phyloP scores from a whole-genome alignment of 345 rosid species.

The Boechera stricta region DNA sequence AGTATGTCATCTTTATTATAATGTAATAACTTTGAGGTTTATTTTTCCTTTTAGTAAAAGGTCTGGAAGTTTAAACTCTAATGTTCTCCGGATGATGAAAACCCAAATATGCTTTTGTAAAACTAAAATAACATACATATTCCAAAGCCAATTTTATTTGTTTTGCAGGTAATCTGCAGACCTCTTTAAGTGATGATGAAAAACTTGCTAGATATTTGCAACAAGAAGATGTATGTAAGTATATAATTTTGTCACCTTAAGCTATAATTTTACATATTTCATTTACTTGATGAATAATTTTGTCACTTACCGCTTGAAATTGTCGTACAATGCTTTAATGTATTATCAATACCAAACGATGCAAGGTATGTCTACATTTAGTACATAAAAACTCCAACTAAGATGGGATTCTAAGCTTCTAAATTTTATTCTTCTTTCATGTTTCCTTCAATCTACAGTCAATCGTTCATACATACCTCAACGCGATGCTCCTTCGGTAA shows the following conservation, averaged over 20 bases:
- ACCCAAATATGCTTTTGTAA: no score
- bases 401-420: not conserved
- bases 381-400: not conserved
- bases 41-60: no score
- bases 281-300: not conserved
- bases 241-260: not conserved
- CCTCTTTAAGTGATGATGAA: slow-evolving; percentile 37
- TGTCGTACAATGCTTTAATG: not conserved
- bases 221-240: slow-evolving; percentile 27
- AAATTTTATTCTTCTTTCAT: not conserved
- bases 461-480: slow-evolving; percentile 37
- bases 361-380: slow-evolving; percentile 1
- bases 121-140: no score
- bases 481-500: slow-evolving; percentile 36
- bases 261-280: not conserved
- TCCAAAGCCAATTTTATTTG: not conserved
- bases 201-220: slow-evolving; percentile 28
- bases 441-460: slow-evolving; percentile 18
- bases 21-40: no score
- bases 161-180: slow-evolving; percentile 29
- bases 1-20: not conserved
- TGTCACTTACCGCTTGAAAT: not conserved
- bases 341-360: slow-evolving; percentile 8
- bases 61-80: not conserved
- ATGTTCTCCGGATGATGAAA: not conserved